Base-by-base conservation (phyloP, 495 filamentous ascomycete species). In the Penicillium bovifimosum region DNA sequence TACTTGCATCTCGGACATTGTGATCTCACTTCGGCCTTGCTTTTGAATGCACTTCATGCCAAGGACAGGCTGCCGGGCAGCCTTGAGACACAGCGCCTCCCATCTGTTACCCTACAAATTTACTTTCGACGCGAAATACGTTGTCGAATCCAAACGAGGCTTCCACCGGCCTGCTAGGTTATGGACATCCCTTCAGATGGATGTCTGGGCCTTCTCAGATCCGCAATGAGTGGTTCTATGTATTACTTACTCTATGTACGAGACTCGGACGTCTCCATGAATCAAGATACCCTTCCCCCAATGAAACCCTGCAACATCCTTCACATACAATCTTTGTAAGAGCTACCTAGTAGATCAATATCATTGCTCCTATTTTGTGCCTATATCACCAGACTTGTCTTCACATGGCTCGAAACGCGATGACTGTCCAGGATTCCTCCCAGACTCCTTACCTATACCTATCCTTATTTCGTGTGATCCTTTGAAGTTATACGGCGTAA, bases 241-340 rank as follows among this genome's bases (percentile, higher is more conserved):
- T 7, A 11, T 5, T 34, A 34, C 11, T 31, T 7, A 11, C 11
- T 33, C 6, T 41, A 26, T 54, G 43, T 20, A 52, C 50, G 51
- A 48, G 51, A 41, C 51, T 41, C 26, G 7, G 17, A 47, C 34
- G 51, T 50, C 48, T 50, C 48, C 27, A 54, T 47, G 35, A 54
- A 47, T 54, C 43, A 47, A 47, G 51, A 54, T 54, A 54, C 51
- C 51, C 51, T 54, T 47, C 27, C 28, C 2, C 10, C 46, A 53
- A 32, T 31, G 44, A 27, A 47, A 26, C 45, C n/a, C n/a, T 24
- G 16, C 45, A 35, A 17, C n/a, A 36, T 14, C 32, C 14, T 36
- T 18, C n/a, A 4, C n/a, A 47, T 26, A 26, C 8, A 14, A 6
- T 17, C 5, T n/a, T 27, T 16, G 9, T 33, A 47, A 8, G 2